Conservation (phyloP, 495 filamentous ascomycete species). For the Hypoxylon fuscum region DNA sequence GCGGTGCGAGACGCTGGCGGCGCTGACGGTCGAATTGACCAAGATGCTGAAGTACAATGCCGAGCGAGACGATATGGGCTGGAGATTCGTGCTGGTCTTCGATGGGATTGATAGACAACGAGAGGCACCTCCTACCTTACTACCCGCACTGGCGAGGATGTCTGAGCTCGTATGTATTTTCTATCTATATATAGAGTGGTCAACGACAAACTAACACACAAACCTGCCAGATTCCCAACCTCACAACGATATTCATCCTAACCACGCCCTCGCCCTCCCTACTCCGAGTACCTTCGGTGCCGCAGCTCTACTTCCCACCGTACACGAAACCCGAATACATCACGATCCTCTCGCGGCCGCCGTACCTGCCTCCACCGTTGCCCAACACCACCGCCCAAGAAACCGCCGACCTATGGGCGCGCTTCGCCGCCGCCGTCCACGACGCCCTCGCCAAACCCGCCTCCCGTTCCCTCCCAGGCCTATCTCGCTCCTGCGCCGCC, state of each 20-base stretch:
- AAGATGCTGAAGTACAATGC: slow-evolving; percentile 60
- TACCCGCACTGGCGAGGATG: slow-evolving; percentile 83
- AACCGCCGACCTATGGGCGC: slow-evolving; percentile 75
- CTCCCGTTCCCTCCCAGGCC: slow-evolving; percentile 69
- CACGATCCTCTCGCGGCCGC: slow-evolving; percentile 67
- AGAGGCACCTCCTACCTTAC: slow-evolving; percentile 78
- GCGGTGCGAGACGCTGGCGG: slow-evolving; percentile 79
- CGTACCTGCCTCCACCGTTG: slow-evolving; percentile 46
- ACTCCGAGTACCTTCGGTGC: slow-evolving; percentile 74
- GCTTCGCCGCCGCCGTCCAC: slow-evolving; percentile 77
- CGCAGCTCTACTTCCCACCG: slow-evolving; percentile 83
- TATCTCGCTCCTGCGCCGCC: slow-evolving; percentile 63
- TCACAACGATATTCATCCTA: slow-evolving; percentile 81
- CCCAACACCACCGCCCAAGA: slow-evolving; percentile 52
- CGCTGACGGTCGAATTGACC: slow-evolving; percentile 74
- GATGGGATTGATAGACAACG: slow-evolving; percentile 91
- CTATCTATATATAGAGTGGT: neutral
- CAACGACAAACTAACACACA: slow-evolving; percentile 25
- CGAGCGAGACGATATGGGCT: slow-evolving; percentile 41
- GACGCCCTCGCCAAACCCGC: slow-evolving; percentile 75
- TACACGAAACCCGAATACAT: slow-evolving; percentile 85
- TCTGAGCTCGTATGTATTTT: slow-evolving; percentile 72
- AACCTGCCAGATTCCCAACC: slow-evolving; percentile 76
- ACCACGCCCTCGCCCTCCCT: slow-evolving; percentile 74
- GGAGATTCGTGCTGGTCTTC: slow-evolving; percentile 79